Conservation (phyloP, 164 flowering plant species). For the Vitis cinerea region DNA sequence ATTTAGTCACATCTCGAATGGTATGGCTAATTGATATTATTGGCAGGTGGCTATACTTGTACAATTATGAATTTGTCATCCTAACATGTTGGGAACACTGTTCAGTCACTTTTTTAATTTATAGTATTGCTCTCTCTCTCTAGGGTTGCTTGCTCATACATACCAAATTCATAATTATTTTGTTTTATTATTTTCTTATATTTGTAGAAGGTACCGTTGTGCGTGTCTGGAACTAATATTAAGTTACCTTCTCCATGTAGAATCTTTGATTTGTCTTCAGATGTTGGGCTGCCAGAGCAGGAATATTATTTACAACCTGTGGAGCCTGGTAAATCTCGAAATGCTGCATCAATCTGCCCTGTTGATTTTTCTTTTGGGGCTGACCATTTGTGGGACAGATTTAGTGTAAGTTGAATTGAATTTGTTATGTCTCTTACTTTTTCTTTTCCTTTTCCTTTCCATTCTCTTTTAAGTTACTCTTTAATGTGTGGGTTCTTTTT, state of each 20-base stretch:
- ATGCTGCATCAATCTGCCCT: conserved; percentile 73
- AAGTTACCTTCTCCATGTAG: conserved; percentile 30
- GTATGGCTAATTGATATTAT: too few species aligned
- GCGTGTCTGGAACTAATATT: neutral
- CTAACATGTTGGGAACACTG: neutral
- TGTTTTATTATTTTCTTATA: neutral
- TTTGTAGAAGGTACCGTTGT: neutral
- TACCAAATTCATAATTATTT: neutral
- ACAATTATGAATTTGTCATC: neutral
- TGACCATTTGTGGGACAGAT: conserved; percentile 92
- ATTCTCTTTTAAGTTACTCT: too few species aligned
- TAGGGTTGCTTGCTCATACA: neutral
- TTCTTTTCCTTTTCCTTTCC: too few species aligned
- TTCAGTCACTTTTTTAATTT: neutral
- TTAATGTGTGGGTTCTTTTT: too few species aligned
- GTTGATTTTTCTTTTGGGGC: conserved; percentile 85
- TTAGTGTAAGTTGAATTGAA: conserved; percentile 60
- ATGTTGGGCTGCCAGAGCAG: conserved; percentile 71
- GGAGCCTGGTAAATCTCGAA: conserved; percentile 54
- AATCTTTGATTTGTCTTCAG: conserved; percentile 72
- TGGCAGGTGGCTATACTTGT: neutral
- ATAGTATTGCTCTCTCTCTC: neutral
- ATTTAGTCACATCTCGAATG: too few species aligned
- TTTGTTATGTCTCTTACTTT: neutral
- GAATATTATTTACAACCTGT: conserved; percentile 84